Evolutionary conservation across 164 flowering plant genomes (phyloP).

Genomic region (Chloranthus sessilifolius): DNA sequence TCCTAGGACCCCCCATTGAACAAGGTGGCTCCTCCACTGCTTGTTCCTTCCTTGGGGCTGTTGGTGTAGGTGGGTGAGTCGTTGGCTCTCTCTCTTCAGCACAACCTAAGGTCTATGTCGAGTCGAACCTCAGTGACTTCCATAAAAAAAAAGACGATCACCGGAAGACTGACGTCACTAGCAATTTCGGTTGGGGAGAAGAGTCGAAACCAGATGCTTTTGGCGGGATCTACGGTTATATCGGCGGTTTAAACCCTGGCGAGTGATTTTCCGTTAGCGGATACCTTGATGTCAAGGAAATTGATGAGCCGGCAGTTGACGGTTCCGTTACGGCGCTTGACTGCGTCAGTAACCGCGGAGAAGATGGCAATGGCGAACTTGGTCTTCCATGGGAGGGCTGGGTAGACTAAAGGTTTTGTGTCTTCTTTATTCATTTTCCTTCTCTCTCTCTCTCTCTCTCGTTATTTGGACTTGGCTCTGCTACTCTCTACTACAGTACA

Average conservation of each 20-base stretch:
- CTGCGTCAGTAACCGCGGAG: constrained; percentile 4
- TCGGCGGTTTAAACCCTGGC: constrained; percentile 17
- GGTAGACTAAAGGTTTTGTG: background rate
- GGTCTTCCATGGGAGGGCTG: constrained; percentile 12
- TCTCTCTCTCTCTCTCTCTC: background rate
- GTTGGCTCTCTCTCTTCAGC: too few relatives aligned
- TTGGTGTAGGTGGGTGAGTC: too few relatives aligned
- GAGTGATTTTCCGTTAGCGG: constrained; percentile 5
- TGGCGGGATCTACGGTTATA: too few relatives aligned
- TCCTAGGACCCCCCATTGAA: too few relatives aligned
- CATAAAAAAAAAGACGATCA: constrained; percentile 26
- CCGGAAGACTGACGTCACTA: constrained; percentile 13
- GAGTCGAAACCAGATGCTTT: constrained; percentile 32
- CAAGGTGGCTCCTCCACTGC: too few relatives aligned
- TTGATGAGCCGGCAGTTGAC: constrained; percentile 20
- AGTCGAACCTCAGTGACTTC: too few relatives aligned
- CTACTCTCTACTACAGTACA: constrained; percentile 2
- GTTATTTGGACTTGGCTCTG: background rate
- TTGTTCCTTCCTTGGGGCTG: too few relatives aligned
- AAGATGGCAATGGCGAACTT: constrained; percentile 1
- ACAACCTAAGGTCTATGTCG: too few relatives aligned
- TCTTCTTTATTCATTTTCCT: background rate
- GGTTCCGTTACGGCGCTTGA: constrained; percentile 21
- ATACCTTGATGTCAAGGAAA: constrained; percentile 11
- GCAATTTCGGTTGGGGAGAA: constrained; percentile 13